Percentiles rank a stretch among this genome's conserved stretches.
Conservation (phyloP, 345 rosid genomes). For the Cochlearia excelsa region DNA sequence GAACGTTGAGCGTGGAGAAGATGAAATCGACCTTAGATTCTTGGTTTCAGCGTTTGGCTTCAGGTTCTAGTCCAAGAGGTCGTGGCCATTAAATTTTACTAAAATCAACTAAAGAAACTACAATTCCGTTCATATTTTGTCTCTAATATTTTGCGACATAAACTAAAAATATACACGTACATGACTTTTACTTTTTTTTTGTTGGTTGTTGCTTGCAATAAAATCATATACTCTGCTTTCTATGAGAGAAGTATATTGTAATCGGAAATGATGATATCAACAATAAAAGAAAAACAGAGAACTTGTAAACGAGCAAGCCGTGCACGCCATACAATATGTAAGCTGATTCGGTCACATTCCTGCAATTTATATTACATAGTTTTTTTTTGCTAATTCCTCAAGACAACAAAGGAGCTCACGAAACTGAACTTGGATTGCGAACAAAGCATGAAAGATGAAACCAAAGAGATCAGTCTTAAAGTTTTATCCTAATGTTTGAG, state of each 20-base stretch:
- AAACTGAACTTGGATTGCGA: conserved; percentile 7
- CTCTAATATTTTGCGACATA: not conserved
- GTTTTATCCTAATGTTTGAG: not conserved
- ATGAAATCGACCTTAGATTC: conserved; percentile 26
- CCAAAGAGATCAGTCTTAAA: not conserved
- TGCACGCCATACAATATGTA: conserved; percentile 31
- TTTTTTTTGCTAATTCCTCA: conserved; percentile 7
- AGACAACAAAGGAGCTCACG: conserved; percentile 8
- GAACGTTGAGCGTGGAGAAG: conserved; percentile 20
- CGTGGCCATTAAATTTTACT: conserved; percentile 25
- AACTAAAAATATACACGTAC: conserved; percentile 23
- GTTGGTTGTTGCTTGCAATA: conserved; percentile 10
- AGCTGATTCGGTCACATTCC: conserved; percentile 17
- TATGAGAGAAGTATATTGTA: conserved; percentile 1
- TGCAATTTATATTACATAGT: conserved; percentile 6
- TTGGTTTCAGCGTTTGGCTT: conserved; percentile 38
- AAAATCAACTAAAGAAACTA: no score
- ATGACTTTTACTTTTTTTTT: conserved; percentile 1
- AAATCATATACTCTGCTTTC: not conserved
- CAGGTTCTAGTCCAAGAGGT: conserved; percentile 37
- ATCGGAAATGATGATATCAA: conserved; percentile 12
- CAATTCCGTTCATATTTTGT: conserved; percentile 23
- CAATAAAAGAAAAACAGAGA: not conserved
- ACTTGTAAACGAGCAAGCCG: conserved; percentile 27
- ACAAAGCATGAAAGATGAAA: conserved; percentile 7